phyloP scores from a whole-genome alignment of 2,329 filamentous ascomycete genomes.

The Fulvia fulva region DNA sequence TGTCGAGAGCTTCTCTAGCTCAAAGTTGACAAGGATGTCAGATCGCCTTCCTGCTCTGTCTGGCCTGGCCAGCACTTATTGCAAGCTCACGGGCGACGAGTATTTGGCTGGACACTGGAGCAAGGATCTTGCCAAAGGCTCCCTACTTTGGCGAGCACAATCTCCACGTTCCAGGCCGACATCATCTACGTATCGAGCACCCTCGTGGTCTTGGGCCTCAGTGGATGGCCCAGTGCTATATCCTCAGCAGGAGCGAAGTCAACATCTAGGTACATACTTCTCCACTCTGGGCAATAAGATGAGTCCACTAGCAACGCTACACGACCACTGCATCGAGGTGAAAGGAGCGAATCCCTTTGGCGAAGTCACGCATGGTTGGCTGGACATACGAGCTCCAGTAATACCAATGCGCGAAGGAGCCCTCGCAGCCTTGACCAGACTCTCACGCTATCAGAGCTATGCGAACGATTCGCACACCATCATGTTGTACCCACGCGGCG shows the following conservation, averaged over 20 bases:
- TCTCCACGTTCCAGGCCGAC: neutral
- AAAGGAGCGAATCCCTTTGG: too few species aligned
- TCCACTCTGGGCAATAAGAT: too few species aligned
- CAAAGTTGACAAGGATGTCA: neutral
- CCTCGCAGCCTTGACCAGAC: too few species aligned
- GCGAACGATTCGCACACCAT: too few species aligned
- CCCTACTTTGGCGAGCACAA: neutral
- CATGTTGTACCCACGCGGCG: too few species aligned
- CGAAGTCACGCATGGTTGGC: too few species aligned
- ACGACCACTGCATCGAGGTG: too few species aligned
- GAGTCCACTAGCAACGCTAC: too few species aligned
- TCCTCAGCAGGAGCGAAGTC: neutral
- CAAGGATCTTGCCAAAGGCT: neutral
- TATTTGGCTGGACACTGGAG: neutral
- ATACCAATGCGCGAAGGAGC: too few species aligned
- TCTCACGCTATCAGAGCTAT: too few species aligned
- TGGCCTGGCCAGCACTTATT: neutral
- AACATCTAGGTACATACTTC: too few species aligned
- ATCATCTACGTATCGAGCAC: neutral
- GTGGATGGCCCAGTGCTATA: neutral
- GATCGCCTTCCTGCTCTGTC: neutral
- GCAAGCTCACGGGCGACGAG: neutral
- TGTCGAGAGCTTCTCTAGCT: neutral
- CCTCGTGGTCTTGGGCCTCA: neutral
- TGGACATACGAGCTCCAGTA: too few species aligned